Percentiles rank a stretch among this genome's conserved stretches.
phyloP scores from a whole-genome alignment of 129 eudicot species.

The Pulicaria dysenterica region DNA sequence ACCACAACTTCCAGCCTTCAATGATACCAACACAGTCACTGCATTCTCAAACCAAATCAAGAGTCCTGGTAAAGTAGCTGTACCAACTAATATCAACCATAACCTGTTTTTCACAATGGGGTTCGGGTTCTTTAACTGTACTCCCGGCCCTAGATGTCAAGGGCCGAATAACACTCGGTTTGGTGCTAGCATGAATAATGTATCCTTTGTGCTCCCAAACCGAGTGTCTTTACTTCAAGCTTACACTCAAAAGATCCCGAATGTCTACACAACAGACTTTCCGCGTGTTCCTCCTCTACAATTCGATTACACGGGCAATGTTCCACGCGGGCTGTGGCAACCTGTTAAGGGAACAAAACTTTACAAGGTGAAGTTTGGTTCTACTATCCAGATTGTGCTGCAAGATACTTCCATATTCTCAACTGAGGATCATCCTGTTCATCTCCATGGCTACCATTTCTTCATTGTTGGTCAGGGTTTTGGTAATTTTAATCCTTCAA shows the following conservation, averaged over 20 bases:
- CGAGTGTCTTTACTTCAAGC: constrained; percentile 69
- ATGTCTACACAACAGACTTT: constrained; percentile 65
- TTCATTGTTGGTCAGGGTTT: constrained; percentile 64
- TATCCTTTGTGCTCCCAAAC: constrained; percentile 65
- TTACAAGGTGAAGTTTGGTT: constrained; percentile 62
- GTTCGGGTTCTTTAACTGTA: constrained; percentile 60
- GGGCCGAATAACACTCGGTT: constrained; percentile 82
- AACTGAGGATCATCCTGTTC: constrained; percentile 71
- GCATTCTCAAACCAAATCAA: constrained; percentile 52
- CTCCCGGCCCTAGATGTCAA: constrained; percentile 72
- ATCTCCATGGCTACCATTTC: constrained; percentile 78
- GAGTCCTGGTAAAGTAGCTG: constrained; percentile 46
- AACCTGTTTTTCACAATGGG: constrained; percentile 60
- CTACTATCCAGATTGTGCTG: constrained; percentile 59
- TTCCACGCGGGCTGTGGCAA: constrained; percentile 67
- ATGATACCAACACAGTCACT: constrained; percentile 68
- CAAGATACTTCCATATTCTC: constrained; percentile 61
- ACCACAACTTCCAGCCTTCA: constrained; percentile 70
- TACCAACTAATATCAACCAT: constrained; percentile 60
- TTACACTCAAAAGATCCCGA: constrained; percentile 57
- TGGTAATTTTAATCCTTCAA: constrained; percentile 63
- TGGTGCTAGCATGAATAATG: constrained; percentile 84
- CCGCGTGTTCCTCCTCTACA: constrained; percentile 64
- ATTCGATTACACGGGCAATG: constrained; percentile 80
- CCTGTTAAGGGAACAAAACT: constrained; percentile 59